Evolutionary conservation across 2,329 filamentous ascomycete species (phyloP).

Genomic region (Bipolaris sorokiniana): DNA sequence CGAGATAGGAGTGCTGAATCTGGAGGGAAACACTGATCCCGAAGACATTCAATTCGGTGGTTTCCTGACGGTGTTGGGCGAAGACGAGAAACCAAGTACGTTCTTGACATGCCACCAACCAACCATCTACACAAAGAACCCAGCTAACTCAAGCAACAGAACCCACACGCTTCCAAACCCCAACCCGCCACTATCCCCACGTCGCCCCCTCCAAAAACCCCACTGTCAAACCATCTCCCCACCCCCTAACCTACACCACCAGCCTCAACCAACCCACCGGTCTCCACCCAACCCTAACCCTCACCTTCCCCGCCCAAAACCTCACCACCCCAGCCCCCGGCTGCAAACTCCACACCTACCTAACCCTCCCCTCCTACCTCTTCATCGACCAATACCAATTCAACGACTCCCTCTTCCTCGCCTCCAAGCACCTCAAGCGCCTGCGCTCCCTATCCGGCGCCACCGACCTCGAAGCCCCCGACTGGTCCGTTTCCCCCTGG

Average conservation of each 20-base stretch:
- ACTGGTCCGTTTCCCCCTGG: conserved; percentile 78
- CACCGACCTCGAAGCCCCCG: conserved; percentile 88
- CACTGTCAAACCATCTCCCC: conserved; percentile 30
- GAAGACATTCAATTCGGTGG: conserved; percentile 82
- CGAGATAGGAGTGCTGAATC: conserved; percentile 80
- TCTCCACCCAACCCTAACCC: conserved; percentile 79
- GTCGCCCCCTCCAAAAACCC: conserved; percentile 17
- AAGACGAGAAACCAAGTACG: conserved; percentile 70
- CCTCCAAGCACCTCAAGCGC: conserved; percentile 76
- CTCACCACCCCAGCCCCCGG: conserved; percentile 54
- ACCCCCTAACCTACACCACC: conserved; percentile 68
- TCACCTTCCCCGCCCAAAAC: conserved; percentile 66
- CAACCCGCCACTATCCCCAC: conserved; percentile 76
- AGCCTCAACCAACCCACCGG: conserved; percentile 75
- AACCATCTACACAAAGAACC: background rate
- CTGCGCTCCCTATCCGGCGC: conserved; percentile 74
- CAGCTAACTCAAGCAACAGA: conserved; percentile 51
- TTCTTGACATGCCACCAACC: background rate
- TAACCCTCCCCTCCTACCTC: conserved; percentile 79
- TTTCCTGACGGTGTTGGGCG: conserved; percentile 76
- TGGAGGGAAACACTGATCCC: conserved; percentile 67
- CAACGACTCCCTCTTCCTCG: conserved; percentile 74
- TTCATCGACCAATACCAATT: conserved; percentile 92
- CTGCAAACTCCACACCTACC: conserved; percentile 78
- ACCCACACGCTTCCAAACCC: conserved; percentile 81